A percentile compares a stretch with the other conserved stretches of the same genome.
These are phyloP conservation scores for Nissolia schottii DNA, from an alignment of 306 rosid species.

Conservation along the genomic window DNA sequence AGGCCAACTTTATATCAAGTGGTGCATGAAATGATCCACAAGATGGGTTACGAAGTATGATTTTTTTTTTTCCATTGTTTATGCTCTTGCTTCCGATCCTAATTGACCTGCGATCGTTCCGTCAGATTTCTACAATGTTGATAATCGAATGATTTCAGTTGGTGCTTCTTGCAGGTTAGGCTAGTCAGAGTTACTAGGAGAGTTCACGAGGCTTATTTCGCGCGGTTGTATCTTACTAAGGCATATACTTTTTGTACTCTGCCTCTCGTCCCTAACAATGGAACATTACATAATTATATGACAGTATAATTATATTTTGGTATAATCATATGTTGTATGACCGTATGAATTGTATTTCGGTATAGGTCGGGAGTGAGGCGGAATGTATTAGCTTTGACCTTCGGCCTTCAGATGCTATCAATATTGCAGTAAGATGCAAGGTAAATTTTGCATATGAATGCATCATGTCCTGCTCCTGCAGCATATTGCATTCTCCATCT, in stretches of 20 bases:
- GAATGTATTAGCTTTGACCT: slow-evolving; percentile 85
- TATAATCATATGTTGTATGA: slow-evolving; percentile 29
- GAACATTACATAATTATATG: background rate
- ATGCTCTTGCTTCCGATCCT: background rate
- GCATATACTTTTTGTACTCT: slow-evolving; percentile 33
- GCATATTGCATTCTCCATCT: background rate
- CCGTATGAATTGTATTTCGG: slow-evolving; percentile 1
- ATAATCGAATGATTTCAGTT: slow-evolving; percentile 16
- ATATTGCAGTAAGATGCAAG: slow-evolving; percentile 97
- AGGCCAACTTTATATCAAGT: slow-evolving; percentile 96
- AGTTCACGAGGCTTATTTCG: slow-evolving; percentile 96
- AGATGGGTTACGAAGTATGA: slow-evolving; percentile 91
- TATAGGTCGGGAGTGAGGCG: slow-evolving; percentile 68
- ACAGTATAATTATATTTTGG: slow-evolving; percentile 10
- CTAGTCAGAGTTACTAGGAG: slow-evolving; percentile 87
- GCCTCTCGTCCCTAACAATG: background rate
- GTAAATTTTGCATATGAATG: slow-evolving; percentile 32
- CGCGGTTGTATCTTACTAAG: slow-evolving; percentile 89
- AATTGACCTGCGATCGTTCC: slow-evolving; percentile 12
- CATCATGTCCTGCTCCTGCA: slow-evolving; percentile 11
- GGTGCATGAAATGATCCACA: slow-evolving; percentile 86
- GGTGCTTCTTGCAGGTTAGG: slow-evolving; percentile 57
- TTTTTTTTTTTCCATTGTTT: slow-evolving; percentile 17
- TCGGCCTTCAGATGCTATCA: slow-evolving; percentile 98
- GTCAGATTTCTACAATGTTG: background rate